Conservation (phyloP, 106 monocot species). For the Alisma plantagoaquatica region DNA sequence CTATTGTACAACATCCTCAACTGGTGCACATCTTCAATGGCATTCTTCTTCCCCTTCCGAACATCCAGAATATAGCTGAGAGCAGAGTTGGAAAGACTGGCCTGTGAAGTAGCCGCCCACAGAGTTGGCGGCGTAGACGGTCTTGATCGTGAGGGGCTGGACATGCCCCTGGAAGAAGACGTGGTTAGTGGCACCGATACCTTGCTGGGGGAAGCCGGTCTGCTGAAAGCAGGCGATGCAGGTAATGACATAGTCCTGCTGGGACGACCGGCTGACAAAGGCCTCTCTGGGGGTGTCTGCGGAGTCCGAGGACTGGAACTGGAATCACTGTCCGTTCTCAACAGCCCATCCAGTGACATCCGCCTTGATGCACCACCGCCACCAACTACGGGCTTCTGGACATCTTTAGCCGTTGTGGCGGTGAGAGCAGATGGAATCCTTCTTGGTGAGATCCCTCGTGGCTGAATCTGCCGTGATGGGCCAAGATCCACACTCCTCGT, state of each 20-base stretch:
- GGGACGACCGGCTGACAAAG: conserved; percentile 19
- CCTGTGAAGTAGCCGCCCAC: too few species aligned
- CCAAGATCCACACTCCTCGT: conserved; percentile 35
- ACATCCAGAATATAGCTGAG: conserved; percentile 63
- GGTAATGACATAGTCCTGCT: conserved; percentile 19
- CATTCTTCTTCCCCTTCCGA: conserved; percentile 56
- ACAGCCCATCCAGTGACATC: too few species aligned
- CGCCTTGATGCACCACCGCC: conserved; percentile 27
- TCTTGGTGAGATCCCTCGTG: conserved; percentile 60
- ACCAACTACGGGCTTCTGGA: conserved; percentile 40
- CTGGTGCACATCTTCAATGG: conserved; percentile 63
- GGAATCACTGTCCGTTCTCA: too few species aligned
- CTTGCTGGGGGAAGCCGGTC: conserved; percentile 33
- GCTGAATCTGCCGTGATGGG: conserved; percentile 38
- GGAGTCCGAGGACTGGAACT: conserved; percentile 1
- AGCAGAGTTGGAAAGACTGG: conserved; percentile 42
- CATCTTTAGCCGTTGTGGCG: conserved; percentile 77
- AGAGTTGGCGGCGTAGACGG: conserved; percentile 3
- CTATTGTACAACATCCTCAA: conserved; percentile 62
- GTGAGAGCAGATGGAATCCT: too few species aligned
- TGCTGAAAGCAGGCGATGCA: conserved; percentile 23
- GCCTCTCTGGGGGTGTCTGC: conserved; percentile 23
- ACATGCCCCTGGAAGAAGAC: conserved; percentile 39
- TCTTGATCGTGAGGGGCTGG: conserved; percentile 46
- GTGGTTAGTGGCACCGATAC: conserved; percentile 16